These are phyloP conservation scores for Scenedesmus sp. DNA, from an alignment of 163 green algal species.

Conservation along the genomic window DNA sequence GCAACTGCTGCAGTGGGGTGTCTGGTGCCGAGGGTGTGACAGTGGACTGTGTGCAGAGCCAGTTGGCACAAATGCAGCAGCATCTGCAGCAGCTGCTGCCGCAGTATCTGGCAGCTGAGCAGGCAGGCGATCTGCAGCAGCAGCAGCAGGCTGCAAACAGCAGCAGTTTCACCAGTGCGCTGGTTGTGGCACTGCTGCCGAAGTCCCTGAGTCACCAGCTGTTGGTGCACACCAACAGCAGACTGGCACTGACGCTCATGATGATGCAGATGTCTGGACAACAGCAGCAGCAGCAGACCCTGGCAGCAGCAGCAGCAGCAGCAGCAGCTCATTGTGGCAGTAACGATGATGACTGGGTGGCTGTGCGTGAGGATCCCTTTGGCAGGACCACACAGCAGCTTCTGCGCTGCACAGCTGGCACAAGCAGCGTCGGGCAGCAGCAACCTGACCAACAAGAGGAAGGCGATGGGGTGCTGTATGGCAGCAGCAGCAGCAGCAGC, in stretches of 20 bases:
- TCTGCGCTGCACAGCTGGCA: conserved; percentile 6
- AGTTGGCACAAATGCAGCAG: neutral
- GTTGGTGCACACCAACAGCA: conserved; percentile 42
- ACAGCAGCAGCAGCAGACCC: conserved; percentile 28
- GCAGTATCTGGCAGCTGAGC: neutral
- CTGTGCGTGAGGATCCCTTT: neutral
- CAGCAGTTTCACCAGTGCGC: neutral
- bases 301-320: neutral
- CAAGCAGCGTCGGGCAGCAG: neutral
- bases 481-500: conserved; percentile 23
- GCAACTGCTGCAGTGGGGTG: neutral
- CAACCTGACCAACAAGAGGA: neutral
- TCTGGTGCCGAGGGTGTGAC: neutral
- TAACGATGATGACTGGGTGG: neutral
- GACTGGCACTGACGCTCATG: conserved; percentile 40
- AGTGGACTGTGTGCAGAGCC: neutral
- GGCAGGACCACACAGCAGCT: conserved; percentile 13
- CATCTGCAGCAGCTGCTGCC: conserved; percentile 44
- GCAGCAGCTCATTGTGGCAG: neutral
- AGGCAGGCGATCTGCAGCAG: neutral
- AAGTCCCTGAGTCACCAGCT: conserved; percentile 28
- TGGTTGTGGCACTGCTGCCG: neutral
- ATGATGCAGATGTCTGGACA: neutral
- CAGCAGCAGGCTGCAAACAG: neutral
- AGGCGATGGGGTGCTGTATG: neutral